A percentile compares a stretch with the other conserved stretches of the same genome.
Conservation (phyloP, 2,329 filamentous ascomycete genomes). For the Trichophyton schoenleinii region DNA sequence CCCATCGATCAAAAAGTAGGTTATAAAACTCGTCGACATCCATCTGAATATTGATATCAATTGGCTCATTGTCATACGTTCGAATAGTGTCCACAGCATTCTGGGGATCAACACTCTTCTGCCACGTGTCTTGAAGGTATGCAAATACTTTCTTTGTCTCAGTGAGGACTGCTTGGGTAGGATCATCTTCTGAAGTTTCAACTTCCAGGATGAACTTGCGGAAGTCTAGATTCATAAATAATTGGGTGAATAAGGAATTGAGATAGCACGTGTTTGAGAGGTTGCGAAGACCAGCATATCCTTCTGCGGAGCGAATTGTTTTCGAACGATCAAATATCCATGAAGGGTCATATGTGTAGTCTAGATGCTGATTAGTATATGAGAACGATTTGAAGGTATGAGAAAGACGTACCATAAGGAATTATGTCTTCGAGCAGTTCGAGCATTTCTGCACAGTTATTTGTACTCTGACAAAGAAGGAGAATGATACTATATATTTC, state of each 20-base stretch:
- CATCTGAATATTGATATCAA: conserved; percentile 87
- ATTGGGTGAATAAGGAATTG: conserved; percentile 84
- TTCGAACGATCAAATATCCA: conserved; percentile 53
- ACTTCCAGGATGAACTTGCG: conserved; percentile 66
- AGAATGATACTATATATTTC: conserved; percentile 51
- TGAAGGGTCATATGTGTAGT: conserved; percentile 50
- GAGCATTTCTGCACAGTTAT: conserved; percentile 43
- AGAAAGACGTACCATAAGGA: conserved; percentile 33
- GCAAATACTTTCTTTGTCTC: conserved; percentile 74
- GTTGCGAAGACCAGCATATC: conserved; percentile 82
- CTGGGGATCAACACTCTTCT: conserved; percentile 59
- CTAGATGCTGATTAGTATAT: conserved; percentile 22
- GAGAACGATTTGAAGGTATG: neutral
- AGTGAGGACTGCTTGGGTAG: conserved; percentile 55
- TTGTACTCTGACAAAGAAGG: conserved; percentile 40
- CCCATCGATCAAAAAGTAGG: conserved; percentile 80
- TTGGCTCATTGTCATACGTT: conserved; percentile 67
- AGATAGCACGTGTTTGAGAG: conserved; percentile 94
- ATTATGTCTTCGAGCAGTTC: conserved; percentile 40
- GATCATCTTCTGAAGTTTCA: conserved; percentile 42
- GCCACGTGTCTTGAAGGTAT: conserved; percentile 70
- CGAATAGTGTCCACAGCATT: conserved; percentile 62
- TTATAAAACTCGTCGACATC: conserved; percentile 98
- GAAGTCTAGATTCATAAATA: conserved; percentile 91
- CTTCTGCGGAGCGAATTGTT: conserved; percentile 60